A percentile compares a stretch with the other conserved stretches of the same genome.
phyloP scores from a whole-genome alignment of 1,139 yeast species.

The Candida sp. region DNA sequence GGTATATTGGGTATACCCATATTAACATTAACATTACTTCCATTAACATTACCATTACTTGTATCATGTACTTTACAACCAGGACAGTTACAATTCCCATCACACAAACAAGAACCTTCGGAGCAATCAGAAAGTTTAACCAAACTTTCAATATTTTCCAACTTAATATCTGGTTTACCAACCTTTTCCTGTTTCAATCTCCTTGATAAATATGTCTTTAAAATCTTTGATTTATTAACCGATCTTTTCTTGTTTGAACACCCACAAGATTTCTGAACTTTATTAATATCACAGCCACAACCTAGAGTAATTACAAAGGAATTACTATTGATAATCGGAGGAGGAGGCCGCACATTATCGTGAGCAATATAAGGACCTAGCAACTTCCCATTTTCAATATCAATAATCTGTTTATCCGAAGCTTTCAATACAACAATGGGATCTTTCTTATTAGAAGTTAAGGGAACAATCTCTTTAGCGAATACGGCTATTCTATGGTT shows the following conservation, averaged over 20 bases:
- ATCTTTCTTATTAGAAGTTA: conserved; percentile 8
- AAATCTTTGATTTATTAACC: conserved; percentile 32
- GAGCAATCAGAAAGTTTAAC: conserved; percentile 22
- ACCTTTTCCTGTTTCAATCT: conserved; percentile 14
- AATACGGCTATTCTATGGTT: conserved; percentile 57
- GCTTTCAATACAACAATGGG: conserved; percentile 46
- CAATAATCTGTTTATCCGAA: conserved; percentile 49
- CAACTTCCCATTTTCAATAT: conserved; percentile 42
- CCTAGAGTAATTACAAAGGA: conserved; percentile 30
- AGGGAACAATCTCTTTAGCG: conserved; percentile 42
- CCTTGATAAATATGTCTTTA: conserved; percentile 32
- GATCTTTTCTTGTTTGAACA: conserved; percentile 22
- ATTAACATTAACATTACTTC: not conserved
- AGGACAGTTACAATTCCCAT: conserved; percentile 42
- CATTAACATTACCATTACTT: not conserved
- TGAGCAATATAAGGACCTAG: conserved; percentile 37
- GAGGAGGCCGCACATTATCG: conserved; percentile 18
- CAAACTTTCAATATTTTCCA: not conserved
- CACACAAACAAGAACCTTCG: conserved; percentile 50
- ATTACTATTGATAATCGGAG: conserved; percentile 27
- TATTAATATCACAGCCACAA: conserved; percentile 9
- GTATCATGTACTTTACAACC: conserved; percentile 46
- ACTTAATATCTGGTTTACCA: conserved; percentile 9
- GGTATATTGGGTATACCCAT: no score
- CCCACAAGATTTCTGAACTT: conserved; percentile 20